Base-by-base conservation (phyloP, 2,329 filamentous ascomycete genomes). In the Cladophialophora yegresii region DNA sequence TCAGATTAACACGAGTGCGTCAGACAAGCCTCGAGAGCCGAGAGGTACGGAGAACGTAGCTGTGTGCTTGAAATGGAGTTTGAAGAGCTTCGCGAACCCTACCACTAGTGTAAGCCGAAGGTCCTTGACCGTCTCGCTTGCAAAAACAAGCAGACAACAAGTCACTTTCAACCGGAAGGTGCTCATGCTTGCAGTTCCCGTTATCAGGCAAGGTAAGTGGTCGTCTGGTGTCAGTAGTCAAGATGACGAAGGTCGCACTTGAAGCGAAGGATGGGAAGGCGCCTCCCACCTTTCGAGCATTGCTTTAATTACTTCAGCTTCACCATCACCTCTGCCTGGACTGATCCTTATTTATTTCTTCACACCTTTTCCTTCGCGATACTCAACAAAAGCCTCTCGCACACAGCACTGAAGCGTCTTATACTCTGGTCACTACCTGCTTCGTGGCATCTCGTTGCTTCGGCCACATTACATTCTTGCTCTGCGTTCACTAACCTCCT, bases 291-390 rank as follows among this genome's bases (percentile, higher is more conserved):
- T 54, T 32, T 28, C n/a, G 13, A 10, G 20, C 28, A 7, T 54
- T 28, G 12, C 47, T 50, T 50, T 16, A 26, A 26, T 54, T 54
- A 26, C 51, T 54, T 54, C 51, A 33, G 16, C 51, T 54, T 54
- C 51, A 54, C 16, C 51, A 8, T 28, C 23, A 23, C 26, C 23
- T 20, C 30, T 30, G 23, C 26, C 28, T 3, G 26, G 26, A 28
- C 26, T 28, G 26, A 6, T 28, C 26, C 26, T 28, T 6, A 28
- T 54, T 16, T 5, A 30, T 54, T 28, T 32, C 28, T 33, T 28
- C 28, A 10, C 8, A 3, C 16, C 50, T 54, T n/a, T 33, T n/a
- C 51, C 23, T 5, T 30, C 51, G 13, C 36, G 0, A n/a, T n/a
- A 2, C 36, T 43, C 36, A 54, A n/a, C 13, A n/a, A 4, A 54